Evolutionary conservation across 331 rosid genomes (phyloP), one percentile per base, ranked within the genome.

Genomic region (Ulmus americana): DNA sequence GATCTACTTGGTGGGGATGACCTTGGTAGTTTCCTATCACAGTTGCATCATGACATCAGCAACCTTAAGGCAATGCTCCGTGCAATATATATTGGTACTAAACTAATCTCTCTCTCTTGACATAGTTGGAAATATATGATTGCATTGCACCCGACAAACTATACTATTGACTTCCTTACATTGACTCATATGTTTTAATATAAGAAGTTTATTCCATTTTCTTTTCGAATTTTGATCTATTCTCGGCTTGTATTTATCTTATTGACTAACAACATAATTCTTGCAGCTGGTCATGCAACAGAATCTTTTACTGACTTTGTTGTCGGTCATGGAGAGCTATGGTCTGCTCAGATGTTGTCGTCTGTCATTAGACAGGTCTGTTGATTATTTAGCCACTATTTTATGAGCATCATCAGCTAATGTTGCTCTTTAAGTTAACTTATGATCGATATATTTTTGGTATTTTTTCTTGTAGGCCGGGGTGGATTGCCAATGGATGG

Each of bases 51-150:
- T 5, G 98, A 94, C 78, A 81, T 87, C 70, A 79, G 50, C 68
- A 86, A 91, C 73, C 88, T 91, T n/a, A 91, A 91, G 77, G 96
- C 97, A 0, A 88, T 91, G 97, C 97, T 91, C 71, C 95, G 91
- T 47, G 97, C 97, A 45, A 91, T 91, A 79, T 91, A 86, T 71
- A 91, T 91, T 41, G 97, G 97, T 91, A 75, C 12, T 10, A 0
- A 11, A 57, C 39, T 50, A n/a, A 43, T 66, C 12, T 75, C 56
- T 53, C 54, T 18, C 22, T 65, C 10, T 42, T 0, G 39, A 38
- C 55, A 50, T 1, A 28, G 35, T 28, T 2, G 35, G 35, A 28
- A 28, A 9, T 15, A 50, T 50, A 50, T 50, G 28, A 50, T 14
- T 50, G 55, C 22, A 14, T 8, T 15, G 55, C 28, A 50, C 28